A percentile compares a stretch with the other conserved stretches of the same genome.
Evolutionary conservation across 73 alveolate species (phyloP).

Genomic region (Urostyla sp.): DNA sequence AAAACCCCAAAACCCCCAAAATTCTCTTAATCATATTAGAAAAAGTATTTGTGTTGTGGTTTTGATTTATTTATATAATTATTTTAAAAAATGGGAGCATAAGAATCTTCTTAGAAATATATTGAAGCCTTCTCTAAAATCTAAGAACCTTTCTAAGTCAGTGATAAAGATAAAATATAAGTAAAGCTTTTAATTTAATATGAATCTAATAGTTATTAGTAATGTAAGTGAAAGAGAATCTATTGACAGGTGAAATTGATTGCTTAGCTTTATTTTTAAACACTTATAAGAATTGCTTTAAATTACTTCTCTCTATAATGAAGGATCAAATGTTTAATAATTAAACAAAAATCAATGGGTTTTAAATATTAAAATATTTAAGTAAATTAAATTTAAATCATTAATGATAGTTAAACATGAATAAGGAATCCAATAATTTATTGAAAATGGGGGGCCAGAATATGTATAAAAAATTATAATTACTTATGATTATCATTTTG

Average conservation of each 20-base stretch:
- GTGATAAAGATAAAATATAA: neutral
- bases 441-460: constrained; percentile 19
- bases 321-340: constrained; percentile 25
- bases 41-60: neutral
- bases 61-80: neutral
- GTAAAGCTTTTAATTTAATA: neutral
- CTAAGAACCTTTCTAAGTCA: constrained; percentile 28
- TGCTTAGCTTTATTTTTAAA: constrained; percentile 23
- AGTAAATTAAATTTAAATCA: neutral
- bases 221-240: constrained; percentile 1
- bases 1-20: constrained; percentile 48
- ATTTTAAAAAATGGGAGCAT: constrained; percentile 31
- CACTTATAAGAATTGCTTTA: constrained; percentile 21
- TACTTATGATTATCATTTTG: constrained; percentile 28
- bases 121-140: constrained; percentile 16
- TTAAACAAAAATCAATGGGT: constrained; percentile 13
- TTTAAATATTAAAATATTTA: neutral
- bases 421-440: neutral
- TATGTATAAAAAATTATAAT: constrained; percentile 25
- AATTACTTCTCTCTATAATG: constrained; percentile 10
- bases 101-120: constrained; percentile 17
- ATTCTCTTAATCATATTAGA: neutral
- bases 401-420: constrained; percentile 23
- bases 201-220: neutral
- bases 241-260: neutral